Conservation (phyloP, 768 basidiomycete species). For the Naganishia vishniacii region DNA sequence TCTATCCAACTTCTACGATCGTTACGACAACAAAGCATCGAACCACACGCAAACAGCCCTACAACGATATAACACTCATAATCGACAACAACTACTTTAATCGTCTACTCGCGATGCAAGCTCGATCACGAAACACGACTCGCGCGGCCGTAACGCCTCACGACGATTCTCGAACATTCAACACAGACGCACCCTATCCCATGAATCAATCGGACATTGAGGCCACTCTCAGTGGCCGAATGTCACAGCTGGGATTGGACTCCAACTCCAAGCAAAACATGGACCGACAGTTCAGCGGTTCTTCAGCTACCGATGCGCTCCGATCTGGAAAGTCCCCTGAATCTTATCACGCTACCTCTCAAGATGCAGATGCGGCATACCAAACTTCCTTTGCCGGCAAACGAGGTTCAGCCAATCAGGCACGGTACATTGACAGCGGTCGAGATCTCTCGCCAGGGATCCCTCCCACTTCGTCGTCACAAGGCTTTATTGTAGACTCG, state of each 20-base stretch:
- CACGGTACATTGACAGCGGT: background rate
- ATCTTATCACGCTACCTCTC: background rate
- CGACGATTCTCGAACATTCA: background rate
- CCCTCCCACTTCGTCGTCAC: background rate
- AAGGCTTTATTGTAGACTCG: background rate
- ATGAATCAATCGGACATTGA: background rate
- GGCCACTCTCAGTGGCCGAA: background rate
- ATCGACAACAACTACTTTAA: too few relatives aligned
- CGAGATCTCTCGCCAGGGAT: background rate
- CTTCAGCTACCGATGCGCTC: constrained; percentile 1
- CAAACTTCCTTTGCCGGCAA: background rate
- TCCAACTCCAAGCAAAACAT: background rate
- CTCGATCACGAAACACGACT: background rate
- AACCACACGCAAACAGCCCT: too few relatives aligned
- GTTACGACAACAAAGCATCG: too few relatives aligned
- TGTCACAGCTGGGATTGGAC: background rate
- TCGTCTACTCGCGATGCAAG: background rate
- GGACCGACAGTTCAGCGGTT: background rate
- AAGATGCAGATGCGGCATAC: background rate
- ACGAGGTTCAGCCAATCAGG: background rate
- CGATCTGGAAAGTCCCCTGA: background rate
- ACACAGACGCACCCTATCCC: background rate
- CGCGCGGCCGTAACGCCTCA: background rate
- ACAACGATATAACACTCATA: background rate
- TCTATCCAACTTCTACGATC: too few relatives aligned